Evolutionary conservation across 2,329 filamentous ascomycete species (phyloP).

Genomic region (Neofusicoccum sp.): DNA sequence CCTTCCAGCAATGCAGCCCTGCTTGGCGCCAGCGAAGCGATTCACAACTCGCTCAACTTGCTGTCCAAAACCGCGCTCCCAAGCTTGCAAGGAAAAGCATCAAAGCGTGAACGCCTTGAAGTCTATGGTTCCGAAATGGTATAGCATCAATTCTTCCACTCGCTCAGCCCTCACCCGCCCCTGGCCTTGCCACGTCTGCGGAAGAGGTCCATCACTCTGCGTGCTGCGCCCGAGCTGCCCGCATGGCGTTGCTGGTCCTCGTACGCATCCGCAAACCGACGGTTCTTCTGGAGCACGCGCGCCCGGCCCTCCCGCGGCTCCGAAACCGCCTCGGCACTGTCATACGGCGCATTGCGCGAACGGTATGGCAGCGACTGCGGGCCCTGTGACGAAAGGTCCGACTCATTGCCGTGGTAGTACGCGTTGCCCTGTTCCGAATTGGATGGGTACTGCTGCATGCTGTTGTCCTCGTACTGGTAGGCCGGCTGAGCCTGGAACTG

Average conservation of each 20-base stretch:
- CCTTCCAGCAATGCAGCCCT: not conserved
- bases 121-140: conserved; percentile 3
- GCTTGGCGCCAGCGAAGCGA: not conserved
- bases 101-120: not conserved
- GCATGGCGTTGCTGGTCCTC: conserved; percentile 69
- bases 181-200: conserved; percentile 79
- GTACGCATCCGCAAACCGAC: conserved; percentile 85
- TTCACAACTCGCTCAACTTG: not conserved
- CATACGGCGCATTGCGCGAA: conserved; percentile 45
- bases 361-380: conserved; percentile 28
- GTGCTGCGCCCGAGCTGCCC: conserved; percentile 83
- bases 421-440: conserved; percentile 27
- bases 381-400: conserved; percentile 37
- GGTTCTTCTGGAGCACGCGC: conserved; percentile 77
- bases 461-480: conserved; percentile 14
- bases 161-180: conserved; percentile 12
- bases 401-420: conserved; percentile 37
- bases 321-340: conserved; percentile 29
- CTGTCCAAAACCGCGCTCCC: not conserved
- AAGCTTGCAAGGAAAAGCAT: not conserved
- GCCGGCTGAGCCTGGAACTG: conserved; percentile 34
- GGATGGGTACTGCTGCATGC: conserved; percentile 11
- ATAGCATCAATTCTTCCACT: not conserved
- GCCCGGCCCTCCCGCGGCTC: conserved; percentile 32
- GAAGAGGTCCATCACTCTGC: conserved; percentile 98